Conservation (phyloP, 345 rosid species). For the Populus pruinosa region DNA sequence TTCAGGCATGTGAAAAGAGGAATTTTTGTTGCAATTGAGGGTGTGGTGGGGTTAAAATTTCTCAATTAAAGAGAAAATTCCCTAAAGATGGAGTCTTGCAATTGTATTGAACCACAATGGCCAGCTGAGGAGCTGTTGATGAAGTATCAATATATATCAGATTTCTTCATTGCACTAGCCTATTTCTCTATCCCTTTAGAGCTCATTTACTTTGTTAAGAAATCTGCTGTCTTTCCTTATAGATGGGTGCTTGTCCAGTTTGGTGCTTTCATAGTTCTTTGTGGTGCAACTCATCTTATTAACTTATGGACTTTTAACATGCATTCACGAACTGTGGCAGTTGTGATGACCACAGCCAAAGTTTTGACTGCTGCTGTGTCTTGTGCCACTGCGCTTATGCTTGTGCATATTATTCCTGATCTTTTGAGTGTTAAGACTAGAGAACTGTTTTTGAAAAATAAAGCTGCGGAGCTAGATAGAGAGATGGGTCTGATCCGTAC, state of each 20-base stretch:
- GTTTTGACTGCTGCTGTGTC: conserved; percentile 85
- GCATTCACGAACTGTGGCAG: conserved; percentile 72
- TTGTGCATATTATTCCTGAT: conserved; percentile 96
- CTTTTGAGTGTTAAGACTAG: conserved; percentile 86
- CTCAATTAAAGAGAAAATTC: not conserved
- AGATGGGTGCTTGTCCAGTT: conserved; percentile 99
- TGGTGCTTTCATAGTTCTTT: conserved; percentile 97
- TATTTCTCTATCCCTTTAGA: conserved; percentile 96
- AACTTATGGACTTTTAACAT: conserved; percentile 82
- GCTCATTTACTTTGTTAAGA: conserved; percentile 93
- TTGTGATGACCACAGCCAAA: conserved; percentile 79
- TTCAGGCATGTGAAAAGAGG: not conserved
- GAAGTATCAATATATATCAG: conserved; percentile 97
- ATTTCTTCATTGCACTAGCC: conserved; percentile 96
- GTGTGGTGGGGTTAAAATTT: not conserved
- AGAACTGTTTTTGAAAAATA: conserved; percentile 82
- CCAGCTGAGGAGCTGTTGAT: conserved; percentile 86
- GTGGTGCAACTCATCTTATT: conserved; percentile 96
- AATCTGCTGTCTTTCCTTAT: conserved; percentile 87
- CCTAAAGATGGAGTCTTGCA: conserved; percentile 66
- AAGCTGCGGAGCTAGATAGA: conserved; percentile 95
- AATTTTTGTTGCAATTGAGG: not conserved
- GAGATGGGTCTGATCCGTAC: conserved; percentile 98
- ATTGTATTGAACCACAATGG: conserved; percentile 94
- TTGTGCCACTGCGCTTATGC: conserved; percentile 93